Conservation (phyloP, 164 flowering plant genomes). For the Amborella trichopoda region DNA sequence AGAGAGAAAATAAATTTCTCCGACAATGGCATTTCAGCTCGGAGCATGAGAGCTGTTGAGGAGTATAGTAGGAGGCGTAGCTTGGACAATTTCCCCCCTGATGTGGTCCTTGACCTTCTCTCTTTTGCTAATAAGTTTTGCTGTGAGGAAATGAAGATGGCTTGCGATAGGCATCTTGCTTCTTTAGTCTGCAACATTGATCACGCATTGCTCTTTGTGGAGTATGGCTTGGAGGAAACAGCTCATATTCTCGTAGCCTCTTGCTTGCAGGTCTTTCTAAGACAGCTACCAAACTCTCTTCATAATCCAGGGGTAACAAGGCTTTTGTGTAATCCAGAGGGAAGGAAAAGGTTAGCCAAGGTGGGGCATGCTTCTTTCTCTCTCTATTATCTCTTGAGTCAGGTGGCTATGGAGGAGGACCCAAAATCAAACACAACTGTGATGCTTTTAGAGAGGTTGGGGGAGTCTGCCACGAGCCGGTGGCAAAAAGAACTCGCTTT, state of each 20-base stretch:
- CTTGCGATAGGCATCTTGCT: conserved; percentile 55
- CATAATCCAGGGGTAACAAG: conserved; percentile 27
- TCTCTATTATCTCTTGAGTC: conserved; percentile 62
- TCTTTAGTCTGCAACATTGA: conserved; percentile 35
- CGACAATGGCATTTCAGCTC: conserved; percentile 36
- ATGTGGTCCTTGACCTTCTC: conserved; percentile 58
- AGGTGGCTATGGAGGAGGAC: conserved; percentile 65
- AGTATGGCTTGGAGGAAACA: conserved; percentile 65
- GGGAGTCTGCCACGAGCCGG: conserved; percentile 37
- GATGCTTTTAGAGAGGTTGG: conserved; percentile 52
- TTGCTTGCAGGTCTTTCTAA: conserved; percentile 63
- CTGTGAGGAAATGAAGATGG: conserved; percentile 66
- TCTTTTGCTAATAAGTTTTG: conserved; percentile 60
- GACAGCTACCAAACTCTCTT: conserved; percentile 59
- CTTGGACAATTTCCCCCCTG: conserved; percentile 28
- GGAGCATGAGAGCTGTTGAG: conserved; percentile 58
- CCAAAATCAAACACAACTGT: conserved; percentile 37
- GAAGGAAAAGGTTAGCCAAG: conserved; percentile 31
- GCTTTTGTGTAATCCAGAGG: conserved; percentile 41
- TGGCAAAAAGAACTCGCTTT: conserved; percentile 68
- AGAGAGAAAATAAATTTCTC: conserved; percentile 47
- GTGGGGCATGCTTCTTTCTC: conserved; percentile 58
- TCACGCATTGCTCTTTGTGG: conserved; percentile 48
- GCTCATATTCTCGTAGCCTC: conserved; percentile 55
- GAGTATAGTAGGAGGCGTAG: conserved; percentile 44